phyloP scores from a whole-genome alignment of 163 green algal species.

The Chloromonas sp. region DNA sequence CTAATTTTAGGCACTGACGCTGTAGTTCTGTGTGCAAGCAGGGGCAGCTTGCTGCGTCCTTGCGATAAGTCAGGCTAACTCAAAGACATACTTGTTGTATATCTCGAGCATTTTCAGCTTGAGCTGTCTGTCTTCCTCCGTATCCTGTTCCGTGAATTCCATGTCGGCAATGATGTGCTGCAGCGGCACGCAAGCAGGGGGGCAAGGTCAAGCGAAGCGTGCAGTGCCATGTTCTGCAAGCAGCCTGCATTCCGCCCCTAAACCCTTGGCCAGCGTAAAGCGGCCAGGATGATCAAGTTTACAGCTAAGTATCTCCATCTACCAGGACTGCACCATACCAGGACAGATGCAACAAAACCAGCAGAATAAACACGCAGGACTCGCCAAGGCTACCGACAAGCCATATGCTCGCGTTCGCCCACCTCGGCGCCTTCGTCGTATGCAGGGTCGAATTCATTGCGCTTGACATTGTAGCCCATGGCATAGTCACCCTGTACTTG shows the following conservation, averaged over 20 bases:
- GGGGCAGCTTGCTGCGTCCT: too few relatives aligned
- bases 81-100: constrained; percentile 70
- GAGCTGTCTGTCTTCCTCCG: constrained; percentile 37
- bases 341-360: not conserved
- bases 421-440: constrained; percentile 90
- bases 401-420: not conserved
- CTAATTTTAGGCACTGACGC: too few relatives aligned
- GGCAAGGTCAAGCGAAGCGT: not conserved
- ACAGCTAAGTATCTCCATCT: not conserved
- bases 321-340: not conserved
- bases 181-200: constrained; percentile 1
- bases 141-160: constrained; percentile 78
- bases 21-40: too few relatives aligned
- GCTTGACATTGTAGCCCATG: constrained; percentile 85
- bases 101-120: constrained; percentile 85
- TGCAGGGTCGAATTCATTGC: constrained; percentile 93
- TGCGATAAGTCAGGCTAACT: too few relatives aligned
- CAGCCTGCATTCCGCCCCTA: not conserved
- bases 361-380: not conserved
- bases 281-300: not conserved
- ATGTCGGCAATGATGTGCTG: constrained; percentile 75
- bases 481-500: not conserved
- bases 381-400: not conserved
- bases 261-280: not conserved
- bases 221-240: not conserved